Conservation (phyloP, 306 rosid genomes). For the Vigna unguiculata region DNA sequence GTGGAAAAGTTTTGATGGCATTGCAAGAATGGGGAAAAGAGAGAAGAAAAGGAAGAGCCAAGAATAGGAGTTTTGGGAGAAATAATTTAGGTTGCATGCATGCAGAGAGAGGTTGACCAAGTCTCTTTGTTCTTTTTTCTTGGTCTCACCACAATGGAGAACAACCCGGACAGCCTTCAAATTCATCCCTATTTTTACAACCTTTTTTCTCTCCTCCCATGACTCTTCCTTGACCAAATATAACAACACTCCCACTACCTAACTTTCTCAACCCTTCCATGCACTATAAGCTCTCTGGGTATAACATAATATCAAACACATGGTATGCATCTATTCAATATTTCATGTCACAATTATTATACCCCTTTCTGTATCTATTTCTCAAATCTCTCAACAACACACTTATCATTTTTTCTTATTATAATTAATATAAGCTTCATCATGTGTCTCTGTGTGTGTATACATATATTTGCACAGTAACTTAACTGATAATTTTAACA, state of each 20-base stretch:
- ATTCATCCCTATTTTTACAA: constrained; percentile 35
- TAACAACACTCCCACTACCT: neutral
- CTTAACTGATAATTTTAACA: too few species aligned
- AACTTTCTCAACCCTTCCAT: constrained; percentile 3
- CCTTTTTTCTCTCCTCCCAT: neutral
- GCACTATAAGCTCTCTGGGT: too few species aligned
- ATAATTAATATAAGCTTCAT: too few species aligned
- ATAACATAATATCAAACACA: too few species aligned
- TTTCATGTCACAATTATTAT: too few species aligned
- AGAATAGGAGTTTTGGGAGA: constrained; percentile 50
- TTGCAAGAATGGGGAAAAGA: constrained; percentile 6
- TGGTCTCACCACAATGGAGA: constrained; percentile 39
- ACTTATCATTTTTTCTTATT: too few species aligned
- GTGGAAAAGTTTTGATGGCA: constrained; percentile 54
- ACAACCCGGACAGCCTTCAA: constrained; percentile 53
- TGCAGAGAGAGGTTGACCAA: constrained; percentile 49
- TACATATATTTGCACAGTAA: too few species aligned
- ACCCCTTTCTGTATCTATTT: too few species aligned
- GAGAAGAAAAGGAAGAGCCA: constrained; percentile 26
- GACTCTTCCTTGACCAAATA: constrained; percentile 11
- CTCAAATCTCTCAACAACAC: too few species aligned
- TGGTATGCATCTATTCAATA: too few species aligned
- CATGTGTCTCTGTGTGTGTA: too few species aligned
- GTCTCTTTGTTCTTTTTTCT: constrained; percentile 48
- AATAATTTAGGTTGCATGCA: neutral